Percentiles rank a stretch among this genome's conserved stretches.
phyloP scores from a whole-genome alignment of 73 alveolate genomes.

The Blepharisma stoltei region DNA sequence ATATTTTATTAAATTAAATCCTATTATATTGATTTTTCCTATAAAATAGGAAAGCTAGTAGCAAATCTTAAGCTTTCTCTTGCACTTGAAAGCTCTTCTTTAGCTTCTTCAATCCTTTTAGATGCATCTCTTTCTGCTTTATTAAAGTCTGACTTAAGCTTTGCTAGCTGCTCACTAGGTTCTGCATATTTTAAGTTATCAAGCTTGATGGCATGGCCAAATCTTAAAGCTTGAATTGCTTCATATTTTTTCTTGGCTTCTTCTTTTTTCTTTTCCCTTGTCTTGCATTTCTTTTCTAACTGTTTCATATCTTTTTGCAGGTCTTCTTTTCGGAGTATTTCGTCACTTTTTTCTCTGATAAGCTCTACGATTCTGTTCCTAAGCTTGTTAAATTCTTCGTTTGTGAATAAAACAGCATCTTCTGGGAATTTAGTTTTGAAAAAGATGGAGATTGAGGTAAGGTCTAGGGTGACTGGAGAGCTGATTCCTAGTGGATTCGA shows the following conservation, averaged over 20 bases:
- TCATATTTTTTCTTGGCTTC: slow-evolving; percentile 78
- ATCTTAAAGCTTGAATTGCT: slow-evolving; percentile 66
- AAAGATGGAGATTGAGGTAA: too few relatives aligned
- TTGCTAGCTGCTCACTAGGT: not conserved
- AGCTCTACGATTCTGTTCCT: slow-evolving; percentile 62
- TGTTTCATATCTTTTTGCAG: slow-evolving; percentile 58
- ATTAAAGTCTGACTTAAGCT: slow-evolving; percentile 34
- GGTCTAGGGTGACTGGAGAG: too few relatives aligned
- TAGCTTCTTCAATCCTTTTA: slow-evolving; percentile 53
- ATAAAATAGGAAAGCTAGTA: too few relatives aligned
- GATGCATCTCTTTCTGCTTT: slow-evolving; percentile 45
- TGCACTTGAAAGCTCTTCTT: slow-evolving; percentile 56
- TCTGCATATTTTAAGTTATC: slow-evolving; percentile 18
- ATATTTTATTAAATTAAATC: too few relatives aligned
- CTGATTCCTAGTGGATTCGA: too few relatives aligned
- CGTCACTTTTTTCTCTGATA: slow-evolving; percentile 51
- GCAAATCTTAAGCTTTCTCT: slow-evolving; percentile 66
- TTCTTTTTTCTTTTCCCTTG: slow-evolving; percentile 79
- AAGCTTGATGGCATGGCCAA: slow-evolving; percentile 44
- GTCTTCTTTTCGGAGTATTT: slow-evolving; percentile 61
- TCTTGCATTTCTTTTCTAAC: slow-evolving; percentile 74
- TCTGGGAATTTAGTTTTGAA: too few relatives aligned
- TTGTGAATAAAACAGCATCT: slow-evolving; percentile 72
- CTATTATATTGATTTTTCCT: too few relatives aligned
- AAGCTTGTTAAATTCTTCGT: slow-evolving; percentile 59